Base-by-base conservation (phyloP, 169 alveolate species). In the Babesia ovata region DNA sequence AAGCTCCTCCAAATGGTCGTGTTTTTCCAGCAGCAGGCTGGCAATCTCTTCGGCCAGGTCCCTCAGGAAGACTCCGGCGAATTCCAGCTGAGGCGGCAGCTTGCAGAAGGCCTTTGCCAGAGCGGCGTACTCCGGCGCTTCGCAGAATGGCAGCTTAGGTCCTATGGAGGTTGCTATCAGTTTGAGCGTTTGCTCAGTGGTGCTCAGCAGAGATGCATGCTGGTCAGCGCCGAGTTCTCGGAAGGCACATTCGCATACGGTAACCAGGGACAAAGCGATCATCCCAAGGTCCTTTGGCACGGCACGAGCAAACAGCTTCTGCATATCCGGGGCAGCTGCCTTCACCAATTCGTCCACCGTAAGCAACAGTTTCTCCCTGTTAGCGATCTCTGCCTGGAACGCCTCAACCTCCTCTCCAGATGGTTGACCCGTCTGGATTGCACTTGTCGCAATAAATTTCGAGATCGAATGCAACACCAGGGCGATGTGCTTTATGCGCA, bases 261-360 rank as follows among this genome's bases (percentile, higher is more conserved):
- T 81, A 0, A 63, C 73, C 48, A 81, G 69, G 16, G 88, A 81
- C 17, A 81, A 65, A 6, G 88, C 58, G n/a, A 81, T 65, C 88
- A 81, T 81, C 19, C 88, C 88, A 9, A 81, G 48, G 45, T 81
- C 88, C 73, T 81, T 81, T 4, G 88, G 85, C 61, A 65, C 46
- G 13, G 82, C 84, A 1, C 75, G 54, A 11, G 52, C 69, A 36
- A 81, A 59, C 19, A 62, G 66, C 24, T 63, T 58, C 28, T 45
- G 53, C 67, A 81, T 14, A 22, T 29, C 26, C n/a, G 59, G 76
- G 12, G 61, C 21, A 14, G 49, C 62, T 0, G 62, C 57, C 24
- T 59, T 72, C n/a, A 66, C 58, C 24, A 81, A n/a, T 28, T 79
- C 74, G 28, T n/a, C 45, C 56, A 71, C 63, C 56, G 60, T 81